phyloP scores from a whole-genome alignment of 1,139 yeast species.

The Blastobotrys persicus region DNA sequence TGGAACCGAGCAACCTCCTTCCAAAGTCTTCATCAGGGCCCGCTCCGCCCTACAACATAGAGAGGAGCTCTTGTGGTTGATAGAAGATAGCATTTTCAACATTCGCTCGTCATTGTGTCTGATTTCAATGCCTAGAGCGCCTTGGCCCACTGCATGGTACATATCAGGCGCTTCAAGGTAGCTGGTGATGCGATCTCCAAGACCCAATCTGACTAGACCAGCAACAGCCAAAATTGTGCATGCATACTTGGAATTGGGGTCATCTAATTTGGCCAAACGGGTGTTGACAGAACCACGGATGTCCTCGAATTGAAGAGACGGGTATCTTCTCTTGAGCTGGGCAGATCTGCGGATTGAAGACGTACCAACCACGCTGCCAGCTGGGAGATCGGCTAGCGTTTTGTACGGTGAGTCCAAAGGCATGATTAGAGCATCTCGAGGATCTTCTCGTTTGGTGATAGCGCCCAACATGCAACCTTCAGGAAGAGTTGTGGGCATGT shows the following conservation, averaged over 20 bases:
- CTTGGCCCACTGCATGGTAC: constrained; percentile 98
- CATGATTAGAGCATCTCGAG: constrained; percentile 93
- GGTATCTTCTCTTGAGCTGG: constrained; percentile 58
- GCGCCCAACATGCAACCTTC: constrained; percentile 89
- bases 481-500: constrained; percentile 90
- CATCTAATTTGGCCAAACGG: constrained; percentile 74
- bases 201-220: constrained; percentile 72
- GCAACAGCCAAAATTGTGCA: constrained; percentile 92
- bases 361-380: constrained; percentile 86
- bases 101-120: constrained; percentile 63
- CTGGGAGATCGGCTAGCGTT: constrained; percentile 69
- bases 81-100: constrained; percentile 54
- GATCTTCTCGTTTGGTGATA: constrained; percentile 81
- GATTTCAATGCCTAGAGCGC: constrained; percentile 91
- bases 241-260: constrained; percentile 58
- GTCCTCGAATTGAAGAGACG: constrained; percentile 61
- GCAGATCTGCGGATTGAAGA: constrained; percentile 93
- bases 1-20: constrained; percentile 98
- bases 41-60: constrained; percentile 89
- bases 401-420: constrained; percentile 61
- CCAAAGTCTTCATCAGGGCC: constrained; percentile 78
- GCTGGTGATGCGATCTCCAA: constrained; percentile 63
- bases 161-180: constrained; percentile 74
- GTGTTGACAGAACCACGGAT: constrained; percentile 90
- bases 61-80: constrained; percentile 67